Percentiles rank a stretch among this genome's conserved stretches.
Conservation (phyloP, 2,329 filamentous ascomycete genomes). For the Fusarium clavum region DNA sequence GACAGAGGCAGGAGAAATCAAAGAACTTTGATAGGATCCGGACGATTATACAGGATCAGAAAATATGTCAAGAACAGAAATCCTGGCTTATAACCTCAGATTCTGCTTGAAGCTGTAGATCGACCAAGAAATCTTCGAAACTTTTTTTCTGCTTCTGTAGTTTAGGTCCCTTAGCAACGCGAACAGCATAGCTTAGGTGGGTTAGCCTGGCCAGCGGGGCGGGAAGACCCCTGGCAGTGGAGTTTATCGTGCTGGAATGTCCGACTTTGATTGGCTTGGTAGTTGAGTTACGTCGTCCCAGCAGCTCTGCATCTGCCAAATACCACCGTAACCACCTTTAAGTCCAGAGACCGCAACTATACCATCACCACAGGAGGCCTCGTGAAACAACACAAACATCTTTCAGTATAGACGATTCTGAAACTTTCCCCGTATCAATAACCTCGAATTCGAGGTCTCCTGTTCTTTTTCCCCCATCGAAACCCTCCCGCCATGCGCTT, state of each 20-base stretch:
- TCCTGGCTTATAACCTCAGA: conserved; percentile 12
- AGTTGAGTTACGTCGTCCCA: conserved; percentile 38
- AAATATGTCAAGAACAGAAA: neutral
- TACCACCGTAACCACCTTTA: conserved; percentile 29
- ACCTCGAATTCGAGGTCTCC: conserved; percentile 10
- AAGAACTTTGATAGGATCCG: neutral
- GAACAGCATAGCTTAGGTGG: conserved; percentile 21
- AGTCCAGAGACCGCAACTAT: conserved; percentile 33
- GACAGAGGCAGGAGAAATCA: neutral
- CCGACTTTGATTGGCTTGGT: conserved; percentile 44
- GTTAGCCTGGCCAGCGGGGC: conserved; percentile 38
- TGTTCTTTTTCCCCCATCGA: neutral
- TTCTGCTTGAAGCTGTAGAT: conserved; percentile 31
- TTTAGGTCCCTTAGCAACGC: conserved; percentile 31
- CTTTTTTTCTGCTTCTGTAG: conserved; percentile 43
- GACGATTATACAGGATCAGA: neutral
- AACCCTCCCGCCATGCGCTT: conserved; percentile 41
- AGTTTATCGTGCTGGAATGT: conserved; percentile 39
- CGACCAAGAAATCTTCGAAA: conserved; percentile 23
- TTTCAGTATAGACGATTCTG: neutral
- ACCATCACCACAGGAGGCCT: conserved; percentile 14
- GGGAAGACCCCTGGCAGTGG: conserved; percentile 44
- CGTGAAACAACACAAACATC: conserved; percentile 12
- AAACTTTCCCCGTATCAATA: neutral
- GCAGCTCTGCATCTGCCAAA: conserved; percentile 38